These are phyloP conservation scores for Talaromyces piceae DNA, from an alignment of 2,329 filamentous ascomycete species.

Conservation along the genomic window DNA sequence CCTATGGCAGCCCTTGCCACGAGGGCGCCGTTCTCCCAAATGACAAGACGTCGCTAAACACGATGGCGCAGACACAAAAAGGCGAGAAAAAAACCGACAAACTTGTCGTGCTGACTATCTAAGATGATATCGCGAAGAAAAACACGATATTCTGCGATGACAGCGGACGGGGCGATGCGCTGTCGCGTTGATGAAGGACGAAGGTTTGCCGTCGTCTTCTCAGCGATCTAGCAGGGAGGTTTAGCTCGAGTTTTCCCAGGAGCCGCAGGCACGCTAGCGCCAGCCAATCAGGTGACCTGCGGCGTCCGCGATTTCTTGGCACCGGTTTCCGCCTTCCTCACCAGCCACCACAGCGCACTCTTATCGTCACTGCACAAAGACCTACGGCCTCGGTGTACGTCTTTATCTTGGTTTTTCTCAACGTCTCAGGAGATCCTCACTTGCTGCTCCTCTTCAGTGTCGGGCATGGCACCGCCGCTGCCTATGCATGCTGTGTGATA, in stretches of 20 bases:
- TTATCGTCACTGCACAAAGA: not conserved
- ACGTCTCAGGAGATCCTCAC: not conserved
- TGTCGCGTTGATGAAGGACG: conserved; percentile 35
- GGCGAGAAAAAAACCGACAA: conserved; percentile 20
- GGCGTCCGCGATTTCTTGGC: not conserved
- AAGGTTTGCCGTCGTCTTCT: conserved; percentile 35
- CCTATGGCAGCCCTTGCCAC: conserved; percentile 43
- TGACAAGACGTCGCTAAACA: conserved; percentile 30
- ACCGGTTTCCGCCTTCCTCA: not conserved
- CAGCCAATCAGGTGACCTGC: conserved; percentile 2
- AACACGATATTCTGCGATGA: conserved; percentile 33
- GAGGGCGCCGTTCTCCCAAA: conserved; percentile 38
- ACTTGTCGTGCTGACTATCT: conserved; percentile 20
- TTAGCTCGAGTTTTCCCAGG: conserved; percentile 28
- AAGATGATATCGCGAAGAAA: conserved; percentile 35
- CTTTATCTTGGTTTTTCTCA: not conserved
- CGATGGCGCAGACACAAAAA: conserved; percentile 16
- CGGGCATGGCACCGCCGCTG: not conserved
- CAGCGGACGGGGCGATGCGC: conserved; percentile 24
- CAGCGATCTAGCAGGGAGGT: conserved; percentile 33
- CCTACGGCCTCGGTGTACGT: not conserved
- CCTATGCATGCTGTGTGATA: conserved; percentile 6
- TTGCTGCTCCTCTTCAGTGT: not conserved
- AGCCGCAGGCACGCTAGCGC: conserved; percentile 11
- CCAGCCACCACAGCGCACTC: not conserved